phyloP scores from a whole-genome alignment of 331 rosid genomes.

The Dryas integrifolia region DNA sequence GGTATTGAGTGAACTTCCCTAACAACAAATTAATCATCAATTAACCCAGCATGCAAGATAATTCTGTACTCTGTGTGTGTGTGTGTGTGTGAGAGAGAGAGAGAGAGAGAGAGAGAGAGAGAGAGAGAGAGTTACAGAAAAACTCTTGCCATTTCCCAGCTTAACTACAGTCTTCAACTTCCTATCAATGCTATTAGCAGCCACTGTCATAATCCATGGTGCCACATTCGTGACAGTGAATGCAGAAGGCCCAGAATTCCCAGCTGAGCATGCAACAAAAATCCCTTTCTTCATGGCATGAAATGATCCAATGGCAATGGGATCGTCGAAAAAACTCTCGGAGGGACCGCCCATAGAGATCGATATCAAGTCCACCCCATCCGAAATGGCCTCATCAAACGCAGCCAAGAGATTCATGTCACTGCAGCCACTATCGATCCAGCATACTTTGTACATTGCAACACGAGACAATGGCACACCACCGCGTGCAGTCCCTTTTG shows the following conservation, averaged over 20 bases:
- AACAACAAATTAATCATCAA: neutral
- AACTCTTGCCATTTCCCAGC: constrained; percentile 50
- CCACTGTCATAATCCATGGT: constrained; percentile 85
- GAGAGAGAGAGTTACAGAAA: constrained; percentile 38
- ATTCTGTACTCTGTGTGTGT: too few species aligned
- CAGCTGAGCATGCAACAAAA: constrained; percentile 76
- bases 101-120: constrained; percentile 15
- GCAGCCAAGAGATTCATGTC: constrained; percentile 74
- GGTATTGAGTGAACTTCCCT: constrained; percentile 78
- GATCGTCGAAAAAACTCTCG: constrained; percentile 39
- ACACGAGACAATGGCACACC: constrained; percentile 73
- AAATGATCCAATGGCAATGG: constrained; percentile 82
- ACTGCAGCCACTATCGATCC: constrained; percentile 41
- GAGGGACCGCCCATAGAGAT: constrained; percentile 57
- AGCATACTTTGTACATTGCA: constrained; percentile 81
- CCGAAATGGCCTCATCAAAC: constrained; percentile 82
- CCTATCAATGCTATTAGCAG: constrained; percentile 59
- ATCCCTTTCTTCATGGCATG: constrained; percentile 71
- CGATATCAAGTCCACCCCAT: constrained; percentile 77
- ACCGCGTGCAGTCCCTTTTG: constrained; percentile 71
- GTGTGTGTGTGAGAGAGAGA: neutral
- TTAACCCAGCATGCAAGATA: neutral
- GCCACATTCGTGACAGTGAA: constrained; percentile 57
- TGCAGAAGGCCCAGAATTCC: constrained; percentile 55
- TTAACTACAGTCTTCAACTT: constrained; percentile 36